Base-by-base conservation (phyloP, 2,329 filamentous ascomycete species). In the Aspergillus oerlinghausenensis region DNA sequence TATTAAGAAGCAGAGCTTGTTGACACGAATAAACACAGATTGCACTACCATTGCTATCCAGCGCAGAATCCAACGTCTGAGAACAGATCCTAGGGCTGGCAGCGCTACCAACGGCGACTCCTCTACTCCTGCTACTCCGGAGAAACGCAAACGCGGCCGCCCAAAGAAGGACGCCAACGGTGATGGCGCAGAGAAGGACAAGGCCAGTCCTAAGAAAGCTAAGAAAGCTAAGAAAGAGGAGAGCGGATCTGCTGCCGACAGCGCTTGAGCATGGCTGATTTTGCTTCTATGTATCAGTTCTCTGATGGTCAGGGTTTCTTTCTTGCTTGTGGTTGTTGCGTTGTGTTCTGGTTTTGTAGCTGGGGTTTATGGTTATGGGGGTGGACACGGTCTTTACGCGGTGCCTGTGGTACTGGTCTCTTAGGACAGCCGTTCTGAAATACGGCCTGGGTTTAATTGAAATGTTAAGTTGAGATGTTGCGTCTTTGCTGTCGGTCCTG, bases 1-100 rank as follows among this genome's bases (percentile, higher is more conserved):
- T n/a, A 49, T 35, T 17, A 14, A 14, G 32, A 14, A 35, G 32
- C 29, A 14, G 14, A 17, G 14, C 0, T 38, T 2, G 1, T 40
- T 38, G 8, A 40, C n/a, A n/a, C 10, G 25, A 17, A 25, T 38
- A 3, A 7, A n/a, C 8, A 17, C 26, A 70, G 68, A 58, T 0
- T 67, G 66, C 47, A 69, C 63, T 10, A 28, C 3, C 55, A 19
- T 61, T 9, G 66, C 67, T 0, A 43, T 68, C 5, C 60, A 66
- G 50, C 66, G 65, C 48, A 58, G 67, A 11, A 56, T 70, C 10
- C 52, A 55, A n/a, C 62, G 60, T 4, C 45, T 70, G 0, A 60
- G 59, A 26, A 61, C 61, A 1, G 61, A 59, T 38, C 57, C 56
- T 32, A 57, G 51, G 4, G 32, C 29, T 9, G 26, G 21, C 9